phyloP scores from a whole-genome alignment of 2,329 filamentous ascomycete species.

The Sclerotiophoma versabilis region DNA sequence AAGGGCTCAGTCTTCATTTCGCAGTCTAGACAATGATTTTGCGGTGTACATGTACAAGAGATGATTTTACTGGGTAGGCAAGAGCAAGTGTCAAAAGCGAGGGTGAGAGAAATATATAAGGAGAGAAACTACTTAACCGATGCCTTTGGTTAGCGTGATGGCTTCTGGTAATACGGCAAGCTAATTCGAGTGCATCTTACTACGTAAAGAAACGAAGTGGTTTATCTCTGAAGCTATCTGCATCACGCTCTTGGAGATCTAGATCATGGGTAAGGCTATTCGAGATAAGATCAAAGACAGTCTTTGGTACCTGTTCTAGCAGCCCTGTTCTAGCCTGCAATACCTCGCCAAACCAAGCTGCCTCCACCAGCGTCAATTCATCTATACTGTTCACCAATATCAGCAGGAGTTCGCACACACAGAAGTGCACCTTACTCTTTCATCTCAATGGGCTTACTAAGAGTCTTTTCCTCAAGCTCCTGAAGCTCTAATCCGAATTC shows the following conservation, averaged over 20 bases:
- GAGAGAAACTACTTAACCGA: neutral
- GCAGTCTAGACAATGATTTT: too few species aligned
- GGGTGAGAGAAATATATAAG: constrained; percentile 10
- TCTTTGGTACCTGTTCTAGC: neutral
- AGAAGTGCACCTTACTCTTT: constrained; percentile 17
- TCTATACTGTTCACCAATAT: constrained; percentile 15
- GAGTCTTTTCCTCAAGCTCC: neutral
- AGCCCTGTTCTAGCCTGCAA: neutral
- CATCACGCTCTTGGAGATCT: constrained; percentile 7
- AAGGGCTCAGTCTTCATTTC: neutral
- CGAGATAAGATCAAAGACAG: neutral
- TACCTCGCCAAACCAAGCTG: neutral
- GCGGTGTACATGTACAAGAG: too few species aligned
- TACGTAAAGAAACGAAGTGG: constrained; percentile 13
- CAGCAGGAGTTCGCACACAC: neutral
- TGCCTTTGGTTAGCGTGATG: neutral
- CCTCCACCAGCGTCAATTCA: neutral
- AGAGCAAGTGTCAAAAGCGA: neutral
- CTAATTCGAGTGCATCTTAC: constrained; percentile 4
- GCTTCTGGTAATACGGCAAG: neutral
- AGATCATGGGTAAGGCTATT: constrained; percentile 3
- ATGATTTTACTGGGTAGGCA: neutral
- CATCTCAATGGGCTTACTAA: constrained; percentile 13
- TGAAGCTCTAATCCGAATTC: neutral
- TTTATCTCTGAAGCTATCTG: constrained; percentile 5